Conservation (phyloP, 2,329 filamentous ascomycete species). For the Exophiala alcalophila region DNA sequence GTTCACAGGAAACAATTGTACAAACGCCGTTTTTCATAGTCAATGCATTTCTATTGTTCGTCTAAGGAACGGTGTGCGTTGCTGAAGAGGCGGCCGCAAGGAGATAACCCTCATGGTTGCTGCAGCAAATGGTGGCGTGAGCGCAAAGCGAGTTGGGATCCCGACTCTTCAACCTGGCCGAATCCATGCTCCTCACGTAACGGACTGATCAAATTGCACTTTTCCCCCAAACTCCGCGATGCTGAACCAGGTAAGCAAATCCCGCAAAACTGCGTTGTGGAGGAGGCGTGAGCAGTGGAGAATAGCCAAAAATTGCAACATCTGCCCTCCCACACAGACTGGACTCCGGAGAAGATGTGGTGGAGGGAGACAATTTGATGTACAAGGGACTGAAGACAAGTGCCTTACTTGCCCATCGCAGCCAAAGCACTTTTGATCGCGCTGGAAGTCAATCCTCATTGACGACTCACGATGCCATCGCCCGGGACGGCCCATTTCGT, state of each 20-base stretch:
- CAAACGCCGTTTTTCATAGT: neutral
- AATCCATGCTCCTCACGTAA: too few species aligned
- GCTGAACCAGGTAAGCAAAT: slow-evolving; percentile 15
- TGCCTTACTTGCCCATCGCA: slow-evolving; percentile 1
- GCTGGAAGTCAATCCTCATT: too few species aligned
- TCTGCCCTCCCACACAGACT: slow-evolving; percentile 6
- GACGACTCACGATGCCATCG: slow-evolving; percentile 40
- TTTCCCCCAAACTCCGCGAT: slow-evolving; percentile 25
- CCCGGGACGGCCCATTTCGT: slow-evolving; percentile 39
- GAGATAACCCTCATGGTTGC: too few species aligned
- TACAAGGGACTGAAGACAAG: slow-evolving; percentile 13
- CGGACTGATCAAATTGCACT: too few species aligned
- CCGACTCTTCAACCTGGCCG: slow-evolving; percentile 14
- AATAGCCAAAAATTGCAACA: slow-evolving; percentile 23
- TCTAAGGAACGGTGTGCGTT: slow-evolving; percentile 12
- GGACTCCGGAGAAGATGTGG: slow-evolving; percentile 13
- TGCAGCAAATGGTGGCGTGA: too few species aligned
- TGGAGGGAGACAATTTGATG: slow-evolving; percentile 18
- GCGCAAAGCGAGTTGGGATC: slow-evolving; percentile 19
- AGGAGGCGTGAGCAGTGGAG: slow-evolving; percentile 10
- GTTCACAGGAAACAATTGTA: neutral
- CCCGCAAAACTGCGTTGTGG: slow-evolving; percentile 2
- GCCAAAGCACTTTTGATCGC: too few species aligned
- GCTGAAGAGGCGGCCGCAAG: too few species aligned
- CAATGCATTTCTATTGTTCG: slow-evolving; percentile 7